Evolutionary conservation across 179 eudicot species (phyloP).

Genomic region (Drosera spatulata): DNA sequence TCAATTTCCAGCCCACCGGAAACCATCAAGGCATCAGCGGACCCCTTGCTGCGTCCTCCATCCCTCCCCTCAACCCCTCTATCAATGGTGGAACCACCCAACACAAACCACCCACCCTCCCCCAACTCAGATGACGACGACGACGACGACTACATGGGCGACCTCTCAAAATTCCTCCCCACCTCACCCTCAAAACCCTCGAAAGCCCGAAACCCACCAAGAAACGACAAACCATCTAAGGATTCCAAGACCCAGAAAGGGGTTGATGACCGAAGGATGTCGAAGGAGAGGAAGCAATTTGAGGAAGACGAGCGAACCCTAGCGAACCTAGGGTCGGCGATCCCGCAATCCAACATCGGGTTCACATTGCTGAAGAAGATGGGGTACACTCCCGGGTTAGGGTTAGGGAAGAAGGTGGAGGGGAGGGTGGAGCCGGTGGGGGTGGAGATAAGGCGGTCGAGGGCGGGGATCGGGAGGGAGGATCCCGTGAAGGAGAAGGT

Average conservation of each 20-base stretch:
- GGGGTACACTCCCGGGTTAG: slow-evolving; percentile 85
- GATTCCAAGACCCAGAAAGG: slow-evolving; percentile 26
- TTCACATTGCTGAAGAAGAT: slow-evolving; percentile 67
- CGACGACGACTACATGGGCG: slow-evolving; percentile 90
- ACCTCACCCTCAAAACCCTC: slow-evolving; percentile 26
- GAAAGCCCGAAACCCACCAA: slow-evolving; percentile 28
- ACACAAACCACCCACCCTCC: not conserved
- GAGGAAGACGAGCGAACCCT: slow-evolving; percentile 69
- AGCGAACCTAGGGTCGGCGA: slow-evolving; percentile 43
- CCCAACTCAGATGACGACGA: slow-evolving; percentile 11
- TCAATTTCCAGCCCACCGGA: too few species aligned
- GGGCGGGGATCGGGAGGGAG: slow-evolving; percentile 81
- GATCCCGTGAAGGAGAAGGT: slow-evolving; percentile 59
- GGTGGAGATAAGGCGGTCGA: slow-evolving; percentile 57
- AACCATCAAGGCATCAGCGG: too few species aligned
- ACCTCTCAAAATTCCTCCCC: slow-evolving; percentile 64
- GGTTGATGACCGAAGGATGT: slow-evolving; percentile 15
- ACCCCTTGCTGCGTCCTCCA: too few species aligned
- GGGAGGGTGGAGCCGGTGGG: slow-evolving; percentile 64
- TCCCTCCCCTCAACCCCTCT: too few species aligned
- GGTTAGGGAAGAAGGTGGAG: slow-evolving; percentile 62
- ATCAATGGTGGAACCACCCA: slow-evolving; percentile 24
- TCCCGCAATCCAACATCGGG: slow-evolving; percentile 78
- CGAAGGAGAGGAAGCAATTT: slow-evolving; percentile 42
- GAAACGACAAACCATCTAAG: slow-evolving; percentile 34